phyloP scores from a whole-genome alignment of 805 yeast genomes.

The Gaillardinia entomophila region DNA sequence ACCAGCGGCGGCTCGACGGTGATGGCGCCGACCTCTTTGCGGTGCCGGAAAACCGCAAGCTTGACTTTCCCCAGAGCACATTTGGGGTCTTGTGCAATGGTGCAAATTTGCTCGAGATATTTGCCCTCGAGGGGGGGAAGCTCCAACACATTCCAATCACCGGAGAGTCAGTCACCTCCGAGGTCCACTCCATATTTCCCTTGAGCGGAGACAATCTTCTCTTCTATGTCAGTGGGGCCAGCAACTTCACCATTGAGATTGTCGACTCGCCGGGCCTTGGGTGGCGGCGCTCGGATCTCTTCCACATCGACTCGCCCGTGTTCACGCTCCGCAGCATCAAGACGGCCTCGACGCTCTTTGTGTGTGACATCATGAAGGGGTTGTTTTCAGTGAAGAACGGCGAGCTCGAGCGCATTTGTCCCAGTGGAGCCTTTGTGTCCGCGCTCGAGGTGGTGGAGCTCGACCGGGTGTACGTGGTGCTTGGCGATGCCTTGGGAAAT shows the following conservation, averaged over 20 bases:
- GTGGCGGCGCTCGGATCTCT: neutral
- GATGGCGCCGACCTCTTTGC: constrained; percentile 14
- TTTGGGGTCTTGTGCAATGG: constrained; percentile 12
- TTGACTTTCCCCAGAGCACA: constrained; percentile 1
- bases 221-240: neutral
- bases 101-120: constrained; percentile 1
- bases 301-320: neutral
- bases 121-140: neutral
- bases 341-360: constrained; percentile 1
- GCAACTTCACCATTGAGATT: neutral
- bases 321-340: neutral
- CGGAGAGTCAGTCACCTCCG: neutral
- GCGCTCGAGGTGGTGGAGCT: constrained; percentile 5
- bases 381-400: constrained; percentile 2
- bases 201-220: neutral
- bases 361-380: constrained; percentile 7
- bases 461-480: constrained; percentile 4
- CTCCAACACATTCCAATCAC: neutral
- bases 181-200: neutral
- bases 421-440: constrained; percentile 8
- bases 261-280: neutral
- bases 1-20: constrained; percentile 5
- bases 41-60: neutral
- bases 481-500: constrained; percentile 29
- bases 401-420: constrained; percentile 1